phyloP scores from a whole-genome alignment of 257 asterid genomes.

The Plectranthus barbatus region DNA sequence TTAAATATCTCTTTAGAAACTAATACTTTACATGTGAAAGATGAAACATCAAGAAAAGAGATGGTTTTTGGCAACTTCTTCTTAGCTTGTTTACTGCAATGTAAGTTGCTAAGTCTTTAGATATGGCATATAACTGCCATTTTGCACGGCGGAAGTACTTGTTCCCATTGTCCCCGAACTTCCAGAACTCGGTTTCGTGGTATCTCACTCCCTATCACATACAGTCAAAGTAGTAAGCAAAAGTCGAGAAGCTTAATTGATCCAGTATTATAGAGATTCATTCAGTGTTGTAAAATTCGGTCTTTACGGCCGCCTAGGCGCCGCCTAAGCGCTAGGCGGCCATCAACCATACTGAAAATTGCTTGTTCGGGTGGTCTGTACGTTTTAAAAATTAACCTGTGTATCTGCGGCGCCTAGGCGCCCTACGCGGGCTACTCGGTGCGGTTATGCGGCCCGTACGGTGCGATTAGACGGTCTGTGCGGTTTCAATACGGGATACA shows the following conservation, averaged over 20 bases:
- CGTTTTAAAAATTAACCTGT: no score
- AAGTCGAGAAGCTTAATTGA: not conserved
- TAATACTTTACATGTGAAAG: conserved; percentile 6
- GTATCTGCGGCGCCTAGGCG: no score
- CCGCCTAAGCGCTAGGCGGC: no score
- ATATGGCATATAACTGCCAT: conserved; percentile 81
- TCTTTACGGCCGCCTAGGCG: no score
- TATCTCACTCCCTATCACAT: conserved; percentile 94
- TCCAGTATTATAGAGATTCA: not conserved
- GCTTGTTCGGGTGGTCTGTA: no score
- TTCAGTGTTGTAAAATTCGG: no score
- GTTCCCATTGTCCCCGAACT: conserved; percentile 84
- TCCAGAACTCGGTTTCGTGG: conserved; percentile 90
- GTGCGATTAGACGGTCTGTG: no score
- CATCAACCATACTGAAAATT: no score
- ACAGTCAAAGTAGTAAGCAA: conserved; percentile 25
- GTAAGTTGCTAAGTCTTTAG: conserved; percentile 73
- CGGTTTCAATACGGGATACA: no score
- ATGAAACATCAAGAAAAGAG: not conserved
- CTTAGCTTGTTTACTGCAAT: conserved; percentile 68
- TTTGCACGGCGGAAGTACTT: conserved; percentile 93
- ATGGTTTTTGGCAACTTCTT: not conserved
- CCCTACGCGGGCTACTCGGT: no score
- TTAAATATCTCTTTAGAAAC: no score
- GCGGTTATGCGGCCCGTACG: no score